Conservation (phyloP, 1,139 yeast genomes). For the Williopsis jadinii region DNA sequence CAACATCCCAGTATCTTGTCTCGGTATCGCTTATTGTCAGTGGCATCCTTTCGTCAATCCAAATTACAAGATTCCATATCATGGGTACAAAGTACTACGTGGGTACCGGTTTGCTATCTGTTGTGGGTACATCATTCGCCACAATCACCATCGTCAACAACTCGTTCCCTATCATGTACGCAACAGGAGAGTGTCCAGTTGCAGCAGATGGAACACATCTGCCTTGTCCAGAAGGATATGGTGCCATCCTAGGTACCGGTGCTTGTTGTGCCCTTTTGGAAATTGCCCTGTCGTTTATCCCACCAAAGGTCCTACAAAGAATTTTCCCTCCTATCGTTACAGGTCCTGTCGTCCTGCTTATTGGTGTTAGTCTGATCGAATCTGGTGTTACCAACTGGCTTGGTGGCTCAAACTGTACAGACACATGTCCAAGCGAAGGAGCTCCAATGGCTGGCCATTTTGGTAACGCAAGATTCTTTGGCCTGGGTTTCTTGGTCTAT, state of each 20-base stretch:
- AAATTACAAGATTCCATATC: slow-evolving; percentile 75
- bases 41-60: slow-evolving; percentile 67
- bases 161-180: slow-evolving; percentile 76
- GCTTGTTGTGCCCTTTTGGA: slow-evolving; percentile 70
- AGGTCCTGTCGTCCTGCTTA: slow-evolving; percentile 83
- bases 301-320: slow-evolving; percentile 60
- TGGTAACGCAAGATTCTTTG: slow-evolving; percentile 84
- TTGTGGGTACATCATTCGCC: slow-evolving; percentile 86
- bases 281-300: slow-evolving; percentile 64
- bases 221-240: slow-evolving; percentile 87
- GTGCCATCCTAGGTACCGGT: slow-evolving; percentile 78
- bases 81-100: slow-evolving; percentile 64
- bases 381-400: slow-evolving; percentile 79
- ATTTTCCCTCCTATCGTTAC: slow-evolving; percentile 86
- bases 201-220: slow-evolving; percentile 55
- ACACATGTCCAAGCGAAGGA: slow-evolving; percentile 35
- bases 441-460: slow-evolving; percentile 57
- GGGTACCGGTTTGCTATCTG: slow-evolving; percentile 84
- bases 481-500: slow-evolving; percentile 79
- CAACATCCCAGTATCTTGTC: slow-evolving; percentile 60
- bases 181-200: slow-evolving; percentile 58
- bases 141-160: slow-evolving; percentile 74
- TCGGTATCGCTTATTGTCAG: slow-evolving; percentile 70
- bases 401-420: slow-evolving; percentile 77
- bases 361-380: slow-evolving; percentile 62